Percentiles rank a stretch among this genome's conserved stretches.
These are phyloP conservation scores for Metschnikowia reukaufii DNA, from an alignment of 805 yeast genomes.

Conservation along the genomic window DNA sequence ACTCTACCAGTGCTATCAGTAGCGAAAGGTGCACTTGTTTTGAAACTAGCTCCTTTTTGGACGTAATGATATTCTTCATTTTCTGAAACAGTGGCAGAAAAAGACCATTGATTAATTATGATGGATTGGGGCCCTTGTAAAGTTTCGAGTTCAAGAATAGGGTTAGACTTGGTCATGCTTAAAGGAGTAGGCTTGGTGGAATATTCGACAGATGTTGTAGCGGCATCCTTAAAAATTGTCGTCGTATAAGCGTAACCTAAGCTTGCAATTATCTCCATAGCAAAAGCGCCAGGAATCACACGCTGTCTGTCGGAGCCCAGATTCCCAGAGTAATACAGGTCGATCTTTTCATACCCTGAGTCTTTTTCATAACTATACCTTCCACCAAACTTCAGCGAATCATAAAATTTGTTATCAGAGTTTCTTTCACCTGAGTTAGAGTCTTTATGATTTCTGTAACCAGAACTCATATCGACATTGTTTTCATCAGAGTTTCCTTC, in stretches of 20 bases:
- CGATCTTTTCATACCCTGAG: too few relatives aligned
- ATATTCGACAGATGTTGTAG: conserved; percentile 1
- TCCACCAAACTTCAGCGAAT: too few relatives aligned
- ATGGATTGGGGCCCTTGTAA: conserved; percentile 3
- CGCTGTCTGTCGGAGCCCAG: neutral
- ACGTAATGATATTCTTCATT: neutral
- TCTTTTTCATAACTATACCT: too few relatives aligned
- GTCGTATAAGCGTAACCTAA: conserved; percentile 2
- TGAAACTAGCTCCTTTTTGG: too few relatives aligned
- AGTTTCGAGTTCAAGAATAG: neutral
- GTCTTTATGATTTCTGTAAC: too few relatives aligned
- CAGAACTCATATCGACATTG: too few relatives aligned
- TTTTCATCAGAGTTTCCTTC: too few relatives aligned
- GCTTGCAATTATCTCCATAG: neutral
- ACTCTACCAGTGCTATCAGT: too few relatives aligned
- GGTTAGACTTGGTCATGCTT: neutral
- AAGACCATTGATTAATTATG: conserved; percentile 3
- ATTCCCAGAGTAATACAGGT: too few relatives aligned
- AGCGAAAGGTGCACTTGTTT: too few relatives aligned
- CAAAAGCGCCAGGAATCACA: neutral
- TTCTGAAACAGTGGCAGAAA: neutral
- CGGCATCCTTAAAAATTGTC: conserved; percentile 1
- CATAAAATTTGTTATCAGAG: too few relatives aligned
- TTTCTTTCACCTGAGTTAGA: too few relatives aligned
- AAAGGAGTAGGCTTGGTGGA: neutral